Base-by-base conservation (phyloP, 495 filamentous ascomycete genomes). In the Astrothelium subdiscretum region DNA sequence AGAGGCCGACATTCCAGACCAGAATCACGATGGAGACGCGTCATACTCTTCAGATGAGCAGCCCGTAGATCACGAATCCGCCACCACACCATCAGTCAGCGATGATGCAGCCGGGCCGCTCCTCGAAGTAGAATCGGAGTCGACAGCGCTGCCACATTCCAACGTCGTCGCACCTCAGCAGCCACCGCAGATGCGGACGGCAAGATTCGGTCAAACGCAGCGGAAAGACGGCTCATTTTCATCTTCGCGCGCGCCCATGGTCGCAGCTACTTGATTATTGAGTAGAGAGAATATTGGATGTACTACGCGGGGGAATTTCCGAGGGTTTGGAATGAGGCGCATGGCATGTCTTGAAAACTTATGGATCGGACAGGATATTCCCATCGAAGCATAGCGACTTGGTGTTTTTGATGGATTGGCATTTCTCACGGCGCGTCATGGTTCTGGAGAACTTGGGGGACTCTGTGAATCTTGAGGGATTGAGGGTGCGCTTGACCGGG, bases 131-230 rank as follows among this genome's bases (percentile, higher is more conserved):
- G 20, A 54, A 24, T 24, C 61, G 11, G n/a, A 8, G n/a, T 2
- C 29, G 10, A 31, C 24, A 26, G n/a, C n/a, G n/a, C n/a, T n/a
- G n/a, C n/a, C n/a, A n/a, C n/a, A n/a, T n/a, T n/a, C n/a, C n/a
- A n/a, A n/a, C n/a, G n/a, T n/a, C n/a, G n/a, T n/a, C n/a, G n/a
- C 24, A 8, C 48, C 48, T 8, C 48, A 12, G 24, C 48, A 29
- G 29, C 24, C 20, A n/a, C 48, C 12, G 48, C 24, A 54, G 22
- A 54, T 58, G 61, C 61, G 61, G 2, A 57, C 61, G 51, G 32
- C 51, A 12, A 60, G 54, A 48, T 27, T 11, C 15, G 48, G 24
- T 54, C 22, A 54, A 8, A 6, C 26, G 20, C 48, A 29, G 8
- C 20, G 24, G 24, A 29, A 29, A 26, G 48, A 54, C 20, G n/a